Percentiles rank a stretch among this genome's conserved stretches.
These are phyloP conservation scores for Pseudognaphalium luteoalbum DNA, from an alignment of 129 eudicot genomes.

Conservation along the genomic window DNA sequence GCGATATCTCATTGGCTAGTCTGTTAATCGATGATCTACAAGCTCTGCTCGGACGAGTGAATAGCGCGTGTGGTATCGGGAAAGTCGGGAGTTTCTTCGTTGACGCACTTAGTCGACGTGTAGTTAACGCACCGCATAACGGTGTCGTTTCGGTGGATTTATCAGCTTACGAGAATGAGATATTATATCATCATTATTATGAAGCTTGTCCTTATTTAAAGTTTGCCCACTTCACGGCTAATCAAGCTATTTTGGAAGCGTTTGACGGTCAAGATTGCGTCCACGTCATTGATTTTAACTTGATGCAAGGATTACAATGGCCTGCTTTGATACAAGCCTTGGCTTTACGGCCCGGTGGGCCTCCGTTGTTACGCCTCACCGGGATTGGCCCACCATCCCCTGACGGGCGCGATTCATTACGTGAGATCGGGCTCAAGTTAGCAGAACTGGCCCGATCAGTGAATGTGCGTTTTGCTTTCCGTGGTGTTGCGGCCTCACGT, in stretches of 20 bases:
- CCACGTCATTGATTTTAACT: conserved; percentile 79
- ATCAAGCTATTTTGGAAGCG: conserved; percentile 86
- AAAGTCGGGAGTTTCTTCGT: conserved; percentile 79
- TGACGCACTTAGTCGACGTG: conserved; percentile 69
- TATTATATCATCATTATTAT: conserved; percentile 60
- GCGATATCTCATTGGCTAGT: conserved; percentile 58
- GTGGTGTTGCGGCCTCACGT: conserved; percentile 57
- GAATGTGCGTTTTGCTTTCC: conserved; percentile 62
- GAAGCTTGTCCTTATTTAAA: conserved; percentile 83
- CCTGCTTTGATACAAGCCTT: conserved; percentile 85
- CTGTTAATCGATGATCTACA: conserved; percentile 53
- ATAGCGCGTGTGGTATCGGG: conserved; percentile 60
- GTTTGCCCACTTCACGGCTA: conserved; percentile 88
- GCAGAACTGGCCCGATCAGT: conserved; percentile 70
- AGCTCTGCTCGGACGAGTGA: conserved; percentile 47
- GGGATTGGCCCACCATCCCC: conserved; percentile 63
- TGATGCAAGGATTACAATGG: conserved; percentile 91
- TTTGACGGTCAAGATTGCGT: conserved; percentile 69
- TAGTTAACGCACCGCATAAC: conserved; percentile 39
- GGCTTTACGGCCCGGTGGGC: conserved; percentile 79
- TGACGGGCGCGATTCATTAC: conserved; percentile 54
- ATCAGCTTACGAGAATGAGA: conserved; percentile 46
- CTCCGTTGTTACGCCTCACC: conserved; percentile 59
- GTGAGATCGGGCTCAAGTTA: conserved; percentile 60
- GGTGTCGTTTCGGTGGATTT: conserved; percentile 13